phyloP scores from a whole-genome alignment of 2,329 filamentous ascomycete species.

The Fusarium globosum region DNA sequence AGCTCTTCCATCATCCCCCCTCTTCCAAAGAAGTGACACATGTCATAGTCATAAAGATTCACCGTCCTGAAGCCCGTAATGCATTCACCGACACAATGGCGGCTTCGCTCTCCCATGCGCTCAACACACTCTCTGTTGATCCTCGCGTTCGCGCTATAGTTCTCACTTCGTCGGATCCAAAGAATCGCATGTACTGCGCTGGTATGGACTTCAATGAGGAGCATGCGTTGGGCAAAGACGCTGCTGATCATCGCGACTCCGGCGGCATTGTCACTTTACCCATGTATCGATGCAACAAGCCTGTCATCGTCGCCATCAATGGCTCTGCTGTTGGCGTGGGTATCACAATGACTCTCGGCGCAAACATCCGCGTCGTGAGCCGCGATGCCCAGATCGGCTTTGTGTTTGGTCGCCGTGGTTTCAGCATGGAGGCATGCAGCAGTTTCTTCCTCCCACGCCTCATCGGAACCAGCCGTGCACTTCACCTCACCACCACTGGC shows the following conservation, averaged over 20 bases:
- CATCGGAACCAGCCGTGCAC: slow-evolving; percentile 71
- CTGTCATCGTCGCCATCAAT: slow-evolving; percentile 68
- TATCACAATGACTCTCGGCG: slow-evolving; percentile 70
- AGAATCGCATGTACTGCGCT: slow-evolving; percentile 66
- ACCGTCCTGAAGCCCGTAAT: slow-evolving; percentile 74
- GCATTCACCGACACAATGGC: slow-evolving; percentile 76
- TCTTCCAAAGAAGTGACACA: slow-evolving; percentile 66
- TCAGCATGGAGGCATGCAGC: slow-evolving; percentile 78
- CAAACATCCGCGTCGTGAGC: slow-evolving; percentile 64
- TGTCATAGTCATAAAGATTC: slow-evolving; percentile 70
- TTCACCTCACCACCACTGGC: slow-evolving; percentile 76
- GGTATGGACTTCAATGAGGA: slow-evolving; percentile 65
- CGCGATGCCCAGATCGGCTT: slow-evolving; percentile 75
- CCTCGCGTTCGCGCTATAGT: slow-evolving; percentile 66
- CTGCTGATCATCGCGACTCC: slow-evolving; percentile 57
- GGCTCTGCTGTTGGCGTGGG: slow-evolving; percentile 70
- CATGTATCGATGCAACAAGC: slow-evolving; percentile 67
- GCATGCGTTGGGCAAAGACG: slow-evolving; percentile 40
- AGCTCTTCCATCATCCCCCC: slow-evolving; percentile 60
- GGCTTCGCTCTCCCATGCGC: slow-evolving; percentile 66
- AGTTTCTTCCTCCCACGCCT: slow-evolving; percentile 79
- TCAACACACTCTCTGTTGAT: slow-evolving; percentile 62
- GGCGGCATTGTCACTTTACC: slow-evolving; percentile 66
- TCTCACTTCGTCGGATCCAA: slow-evolving; percentile 62
- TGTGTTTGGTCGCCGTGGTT: slow-evolving; percentile 76